Conservation (phyloP, 2,329 filamentous ascomycete genomes). For the Colletotrichum sp. region DNA sequence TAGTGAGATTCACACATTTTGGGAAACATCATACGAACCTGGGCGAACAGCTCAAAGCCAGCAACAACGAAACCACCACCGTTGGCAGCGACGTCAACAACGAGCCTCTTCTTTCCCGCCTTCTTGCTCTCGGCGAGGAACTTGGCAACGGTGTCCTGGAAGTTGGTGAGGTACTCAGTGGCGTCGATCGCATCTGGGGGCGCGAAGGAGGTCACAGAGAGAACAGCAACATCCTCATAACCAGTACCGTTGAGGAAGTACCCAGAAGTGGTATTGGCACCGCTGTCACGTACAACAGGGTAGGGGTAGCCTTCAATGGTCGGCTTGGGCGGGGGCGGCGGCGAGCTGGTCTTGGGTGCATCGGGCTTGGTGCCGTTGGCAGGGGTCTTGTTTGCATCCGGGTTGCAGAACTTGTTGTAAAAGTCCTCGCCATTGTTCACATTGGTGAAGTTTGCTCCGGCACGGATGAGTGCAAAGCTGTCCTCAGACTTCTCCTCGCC, state of each 20-base stretch:
- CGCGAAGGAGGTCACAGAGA: conserved; percentile 30
- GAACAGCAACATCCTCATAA: conserved; percentile 37
- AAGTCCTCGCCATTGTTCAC: conserved; percentile 38
- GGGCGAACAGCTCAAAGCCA: conserved; percentile 67
- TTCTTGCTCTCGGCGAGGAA: conserved; percentile 36
- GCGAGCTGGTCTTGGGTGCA: neutral
- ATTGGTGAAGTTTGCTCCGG: conserved; percentile 31
- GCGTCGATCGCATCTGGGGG: conserved; percentile 20
- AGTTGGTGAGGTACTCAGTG: conserved; percentile 29
- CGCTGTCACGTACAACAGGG: conserved; percentile 32
- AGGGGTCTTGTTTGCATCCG: conserved; percentile 13
- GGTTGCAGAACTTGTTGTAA: conserved; percentile 38
- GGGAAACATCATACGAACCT: conserved; percentile 23
- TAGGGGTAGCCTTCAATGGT: conserved; percentile 31
- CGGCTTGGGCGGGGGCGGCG: neutral
- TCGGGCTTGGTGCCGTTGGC: conserved; percentile 1
- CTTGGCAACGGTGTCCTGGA: conserved; percentile 32
- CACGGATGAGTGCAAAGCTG: conserved; percentile 27
- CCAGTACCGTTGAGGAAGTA: conserved; percentile 40
- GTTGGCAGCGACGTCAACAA: conserved; percentile 64
- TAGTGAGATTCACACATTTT: neutral
- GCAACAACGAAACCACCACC: conserved; percentile 63
- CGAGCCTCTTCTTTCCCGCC: conserved; percentile 62
- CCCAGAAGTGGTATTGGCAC: conserved; percentile 31
- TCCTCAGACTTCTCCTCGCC: conserved; percentile 31